Evolutionary conservation across 192 early-diverging fungal species (phyloP), one percentile per base, ranked within the genome.

Genomic region (Rhizoclosmatium sp.): DNA sequence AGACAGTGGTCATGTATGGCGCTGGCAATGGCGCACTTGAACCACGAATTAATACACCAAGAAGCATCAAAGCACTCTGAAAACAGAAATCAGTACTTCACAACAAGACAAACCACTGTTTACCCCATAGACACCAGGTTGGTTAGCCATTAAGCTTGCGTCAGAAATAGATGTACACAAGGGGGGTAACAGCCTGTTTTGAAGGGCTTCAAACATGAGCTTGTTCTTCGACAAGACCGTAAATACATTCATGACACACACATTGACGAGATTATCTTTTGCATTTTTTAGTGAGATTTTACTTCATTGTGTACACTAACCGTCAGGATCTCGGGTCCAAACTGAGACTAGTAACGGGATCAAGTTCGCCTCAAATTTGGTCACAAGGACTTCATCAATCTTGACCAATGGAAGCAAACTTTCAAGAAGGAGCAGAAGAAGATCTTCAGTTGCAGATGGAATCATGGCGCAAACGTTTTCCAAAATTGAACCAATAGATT

Each of bases 321-420:
- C 89, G 16, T 90, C 89, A 9, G 94, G 92, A 79, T 94, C 87
- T 47, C 87, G 88, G 54, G 85, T 87, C 96, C 95, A 97, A n/a
- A 93, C 89, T 14, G 92, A 87, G 73, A 97, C 78, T 0, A 94
- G 82, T 45, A 94, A 83, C 4, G 92, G 91, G 66, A 91, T 89
- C 45, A 98, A 81, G 54, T 88, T 78, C 10, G 88, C 86, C 76
- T 95, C 95, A 68, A 92, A 90, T 58, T 87, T 87, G 1, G 94
- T 93, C 2, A 92, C 91, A n/a, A 90, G 88, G 39, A 87, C 90
- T 39, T 88, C 87, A 72, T 94, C 89, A 42, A 93, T 89, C 85
- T 92, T 92, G 47, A 91, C 83, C 40, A 88, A 84, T 14, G 85
- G 80, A 2, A 82, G 84, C 12, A 95, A 71, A 0, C 91, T 92